Evolutionary conservation across 2,329 filamentous ascomycete species (phyloP), one percentile per base, ranked within the genome.

Genomic region (Sporothrix inflata): DNA sequence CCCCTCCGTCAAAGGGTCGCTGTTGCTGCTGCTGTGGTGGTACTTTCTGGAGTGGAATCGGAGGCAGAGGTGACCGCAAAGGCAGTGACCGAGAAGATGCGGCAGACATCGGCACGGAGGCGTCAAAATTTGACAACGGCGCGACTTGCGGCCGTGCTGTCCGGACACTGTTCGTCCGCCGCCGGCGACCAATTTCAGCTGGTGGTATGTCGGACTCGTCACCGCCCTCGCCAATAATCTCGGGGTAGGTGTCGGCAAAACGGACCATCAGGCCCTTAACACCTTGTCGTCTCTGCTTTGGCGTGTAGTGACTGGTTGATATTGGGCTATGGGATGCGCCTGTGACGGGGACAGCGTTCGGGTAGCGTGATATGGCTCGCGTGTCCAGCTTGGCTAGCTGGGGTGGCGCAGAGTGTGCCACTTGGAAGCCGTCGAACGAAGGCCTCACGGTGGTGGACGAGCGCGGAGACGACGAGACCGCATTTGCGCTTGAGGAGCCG

Each of bases 201-300:
- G 90, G 88, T 1, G 92, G 92, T 9, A 87, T 83, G 70, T 92
- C 90, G 71, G 92, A 91, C 80, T 97, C 94, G 78, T 98, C 95
- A 45, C 95, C 95, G 72, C 95, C 95, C 80, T 95, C 91, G 63
- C 95, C 95, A 78, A 98, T 98, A 74, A 97, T 82, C 63, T 94
- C 91, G 7, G 94, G 94, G 71, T 87, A 85, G 11, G 86, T 87
- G 76, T 92, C 89, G 69, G 87, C 87, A 77, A 98, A 98, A 71
- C 86, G 88, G 47, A 98, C 94, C 4, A 84, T 84, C 74, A 96
- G 83, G 11, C 91, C 91, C 80, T 93, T 92, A 78, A 87, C 88
- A 68, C 45, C 57, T 34, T 47, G 67, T 14, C 71, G 60, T 14
- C 40, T 57, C 4, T 53, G 73, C 61, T 67, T 69, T 3, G 53